A percentile compares a stretch with the other conserved stretches of the same genome.
Conservation (phyloP, 805 yeast species). For the Henningerozyma blattae region DNA sequence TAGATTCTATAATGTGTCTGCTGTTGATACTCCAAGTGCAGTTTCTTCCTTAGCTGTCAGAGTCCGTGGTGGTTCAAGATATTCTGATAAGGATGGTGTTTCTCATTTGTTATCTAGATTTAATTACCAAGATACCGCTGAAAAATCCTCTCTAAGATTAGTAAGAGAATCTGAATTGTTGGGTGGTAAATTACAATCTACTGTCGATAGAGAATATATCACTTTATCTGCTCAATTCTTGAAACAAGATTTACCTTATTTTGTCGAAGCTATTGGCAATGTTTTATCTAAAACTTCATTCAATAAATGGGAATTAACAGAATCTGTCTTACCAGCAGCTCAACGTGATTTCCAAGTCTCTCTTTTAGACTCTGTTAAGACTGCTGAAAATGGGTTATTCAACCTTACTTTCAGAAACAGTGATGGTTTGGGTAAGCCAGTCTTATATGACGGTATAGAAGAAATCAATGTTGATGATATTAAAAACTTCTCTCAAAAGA, state of each 20-base stretch:
- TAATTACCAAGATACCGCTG: constrained; percentile 69
- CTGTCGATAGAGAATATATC: constrained; percentile 74
- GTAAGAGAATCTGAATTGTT: constrained; percentile 90
- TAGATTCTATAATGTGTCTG: no score
- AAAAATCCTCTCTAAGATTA: constrained; percentile 82
- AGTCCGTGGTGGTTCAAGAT: constrained; percentile 80
- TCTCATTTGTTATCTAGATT: constrained; percentile 78
- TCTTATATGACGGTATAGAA: constrained; percentile 57
- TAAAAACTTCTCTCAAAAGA: constrained; percentile 50
- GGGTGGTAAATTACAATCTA: constrained; percentile 68
- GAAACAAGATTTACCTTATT: constrained; percentile 83
- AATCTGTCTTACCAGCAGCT: constrained; percentile 73
- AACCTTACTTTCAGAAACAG: constrained; percentile 70
- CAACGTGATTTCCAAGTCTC: constrained; percentile 48
- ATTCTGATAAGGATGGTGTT: constrained; percentile 57
- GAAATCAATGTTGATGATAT: constrained; percentile 52
- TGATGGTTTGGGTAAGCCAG: constrained; percentile 71
- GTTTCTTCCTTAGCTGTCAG: constrained; percentile 71
- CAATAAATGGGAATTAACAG: constrained; percentile 75
- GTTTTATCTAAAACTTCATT: constrained; percentile 57
- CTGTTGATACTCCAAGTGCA: no score
- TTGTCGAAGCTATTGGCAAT: constrained; percentile 72
- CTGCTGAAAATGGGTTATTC: constrained; percentile 71
- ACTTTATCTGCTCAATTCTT: constrained; percentile 73
- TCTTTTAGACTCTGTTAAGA: constrained; percentile 36